A percentile compares a stretch with the other conserved stretches of the same genome.
Evolutionary conservation across 2,329 filamentous ascomycete genomes (phyloP).

Genomic region (Colletotrichum tofieldiae): DNA sequence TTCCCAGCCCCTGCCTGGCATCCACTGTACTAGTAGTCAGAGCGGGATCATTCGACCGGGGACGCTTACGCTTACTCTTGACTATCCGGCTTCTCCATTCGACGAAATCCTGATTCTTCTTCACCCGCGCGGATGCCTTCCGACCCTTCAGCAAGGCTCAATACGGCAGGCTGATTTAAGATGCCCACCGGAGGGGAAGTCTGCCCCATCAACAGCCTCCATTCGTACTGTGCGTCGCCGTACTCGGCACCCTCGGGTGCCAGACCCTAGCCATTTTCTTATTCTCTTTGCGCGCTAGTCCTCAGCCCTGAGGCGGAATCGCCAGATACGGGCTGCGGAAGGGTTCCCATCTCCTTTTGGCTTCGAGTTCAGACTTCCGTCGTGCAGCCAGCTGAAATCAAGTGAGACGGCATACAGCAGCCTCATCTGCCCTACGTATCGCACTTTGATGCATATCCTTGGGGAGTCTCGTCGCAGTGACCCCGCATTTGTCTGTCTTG

Average conservation of each 20-base stretch:
- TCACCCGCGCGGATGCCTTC: constrained; percentile 8
- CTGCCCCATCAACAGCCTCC: not conserved
- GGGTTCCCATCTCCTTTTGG: not conserved
- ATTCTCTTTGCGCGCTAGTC: not conserved
- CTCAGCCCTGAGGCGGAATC: constrained; percentile 14
- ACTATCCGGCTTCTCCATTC: constrained; percentile 14
- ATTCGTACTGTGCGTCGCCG: not conserved
- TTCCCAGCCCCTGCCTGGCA: constrained; percentile 23
- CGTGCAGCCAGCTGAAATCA: constrained; percentile 9
- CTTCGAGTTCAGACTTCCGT: not conserved
- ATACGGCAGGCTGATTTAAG: not conserved
- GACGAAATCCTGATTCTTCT: constrained; percentile 25
- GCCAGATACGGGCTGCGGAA: not conserved
- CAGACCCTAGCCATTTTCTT: not conserved
- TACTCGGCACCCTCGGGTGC: not conserved
- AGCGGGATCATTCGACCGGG: constrained; percentile 7
- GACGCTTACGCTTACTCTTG: not conserved
- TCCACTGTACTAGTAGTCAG: not conserved
- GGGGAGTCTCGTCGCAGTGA: not conserved
- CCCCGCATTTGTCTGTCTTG: not conserved
- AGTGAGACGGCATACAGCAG: not conserved
- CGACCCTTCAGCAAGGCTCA: not conserved
- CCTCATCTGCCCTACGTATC: not conserved
- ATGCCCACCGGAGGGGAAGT: not conserved
- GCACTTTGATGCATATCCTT: not conserved